Evolutionary conservation across 768 basidiomycete species (phyloP).

Genomic region (Hirschioporus abietinus): DNA sequence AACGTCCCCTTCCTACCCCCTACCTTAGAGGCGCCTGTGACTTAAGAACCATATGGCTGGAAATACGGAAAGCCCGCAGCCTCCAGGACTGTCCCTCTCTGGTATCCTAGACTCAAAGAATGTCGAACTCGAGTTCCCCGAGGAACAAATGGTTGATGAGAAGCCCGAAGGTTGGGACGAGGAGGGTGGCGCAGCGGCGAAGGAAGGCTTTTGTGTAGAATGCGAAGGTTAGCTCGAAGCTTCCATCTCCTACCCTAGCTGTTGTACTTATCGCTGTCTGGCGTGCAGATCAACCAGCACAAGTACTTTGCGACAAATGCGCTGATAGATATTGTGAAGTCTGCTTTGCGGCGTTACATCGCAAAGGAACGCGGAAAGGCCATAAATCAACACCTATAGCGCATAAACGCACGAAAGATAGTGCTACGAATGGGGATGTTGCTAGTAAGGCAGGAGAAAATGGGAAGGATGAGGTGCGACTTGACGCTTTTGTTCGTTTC

Average conservation of each 20-base stretch:
- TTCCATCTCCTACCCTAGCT: not conserved
- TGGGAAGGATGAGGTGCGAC: slow-evolving; percentile 19
- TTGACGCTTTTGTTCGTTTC: slow-evolving; percentile 18
- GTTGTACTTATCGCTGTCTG: not conserved
- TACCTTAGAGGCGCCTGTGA: not conserved
- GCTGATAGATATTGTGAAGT: slow-evolving; percentile 76
- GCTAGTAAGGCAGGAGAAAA: slow-evolving; percentile 7
- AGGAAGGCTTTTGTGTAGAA: slow-evolving; percentile 73
- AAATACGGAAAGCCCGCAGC: not conserved
- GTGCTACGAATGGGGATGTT: slow-evolving; percentile 14
- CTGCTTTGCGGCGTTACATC: slow-evolving; percentile 79
- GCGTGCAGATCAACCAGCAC: slow-evolving; percentile 71
- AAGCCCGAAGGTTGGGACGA: slow-evolving; percentile 59
- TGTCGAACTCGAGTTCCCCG: not conserved
- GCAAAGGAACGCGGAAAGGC: slow-evolving; percentile 70
- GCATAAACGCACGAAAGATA: slow-evolving; percentile 11
- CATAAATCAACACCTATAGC: slow-evolving; percentile 51
- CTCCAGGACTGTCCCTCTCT: not conserved
- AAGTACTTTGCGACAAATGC: slow-evolving; percentile 68
- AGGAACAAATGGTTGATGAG: slow-evolving; percentile 4
- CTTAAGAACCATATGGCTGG: not conserved
- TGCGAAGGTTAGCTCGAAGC: slow-evolving; percentile 65
- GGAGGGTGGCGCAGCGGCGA: slow-evolving; percentile 40
- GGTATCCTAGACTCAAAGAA: slow-evolving; percentile 3
- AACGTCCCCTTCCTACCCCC: not conserved